Conservation (phyloP, 768 basidiomycete genomes). For the Tulasnella sp. region DNA sequence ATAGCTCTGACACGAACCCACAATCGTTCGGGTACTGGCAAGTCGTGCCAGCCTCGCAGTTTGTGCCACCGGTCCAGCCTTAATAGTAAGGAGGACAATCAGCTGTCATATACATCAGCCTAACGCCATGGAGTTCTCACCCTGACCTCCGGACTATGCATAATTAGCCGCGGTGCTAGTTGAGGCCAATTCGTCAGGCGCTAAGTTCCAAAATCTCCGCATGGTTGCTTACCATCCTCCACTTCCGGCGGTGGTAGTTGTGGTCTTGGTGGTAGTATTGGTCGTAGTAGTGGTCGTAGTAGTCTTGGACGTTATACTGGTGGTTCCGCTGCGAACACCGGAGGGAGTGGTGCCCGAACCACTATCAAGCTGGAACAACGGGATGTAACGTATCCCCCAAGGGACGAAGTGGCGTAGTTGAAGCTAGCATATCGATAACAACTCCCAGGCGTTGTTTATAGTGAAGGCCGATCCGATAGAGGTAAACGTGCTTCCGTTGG, state of each 20-base stretch:
- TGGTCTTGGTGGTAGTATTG: not conserved
- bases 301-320: not conserved
- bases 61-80: not conserved
- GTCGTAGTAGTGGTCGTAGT: not conserved
- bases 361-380: too few relatives aligned
- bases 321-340: not conserved
- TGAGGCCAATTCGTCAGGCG: too few relatives aligned
- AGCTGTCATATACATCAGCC: not conserved
- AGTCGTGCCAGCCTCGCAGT: not conserved
- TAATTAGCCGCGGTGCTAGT: not conserved
- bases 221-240: not conserved
- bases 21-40: not conserved
- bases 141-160: not conserved
- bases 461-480: not conserved
- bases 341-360: too few relatives aligned
- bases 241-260: not conserved
- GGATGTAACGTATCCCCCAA: slow-evolving; percentile 12
- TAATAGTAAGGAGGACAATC: not conserved
- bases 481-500: slow-evolving; percentile 4
- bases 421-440: slow-evolving; percentile 20
- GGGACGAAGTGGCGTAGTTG: slow-evolving; percentile 13
- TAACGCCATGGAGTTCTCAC: not conserved
- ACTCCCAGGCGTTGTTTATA: slow-evolving; percentile 14
- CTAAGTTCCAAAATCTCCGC: too few relatives aligned
- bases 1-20: not conserved